Evolutionary conservation across 257 asterid species (phyloP).

Genomic region (Solanum commersonii): DNA sequence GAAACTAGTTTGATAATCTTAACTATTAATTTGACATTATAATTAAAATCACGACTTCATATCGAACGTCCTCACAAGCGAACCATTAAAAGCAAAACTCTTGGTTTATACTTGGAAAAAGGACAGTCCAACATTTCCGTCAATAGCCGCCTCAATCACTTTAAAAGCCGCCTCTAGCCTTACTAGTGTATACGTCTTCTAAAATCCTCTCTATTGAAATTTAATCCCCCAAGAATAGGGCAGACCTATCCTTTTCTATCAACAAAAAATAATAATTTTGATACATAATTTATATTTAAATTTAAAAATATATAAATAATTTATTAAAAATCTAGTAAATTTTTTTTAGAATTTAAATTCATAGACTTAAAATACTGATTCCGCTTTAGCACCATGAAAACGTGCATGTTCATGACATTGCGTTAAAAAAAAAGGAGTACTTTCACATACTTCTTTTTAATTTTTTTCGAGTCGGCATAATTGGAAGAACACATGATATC

Average conservation of each 20-base stretch:
- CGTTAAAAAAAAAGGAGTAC: background rate
- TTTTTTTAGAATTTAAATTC: too few species aligned
- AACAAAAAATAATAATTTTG: background rate
- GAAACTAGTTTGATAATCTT: background rate
- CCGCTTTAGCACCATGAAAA: fast-evolving
- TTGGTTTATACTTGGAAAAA: background rate
- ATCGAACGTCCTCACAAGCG: background rate
- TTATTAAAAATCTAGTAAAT: background rate
- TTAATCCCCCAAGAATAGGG: background rate
- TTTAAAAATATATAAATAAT: background rate
- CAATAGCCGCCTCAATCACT: background rate
- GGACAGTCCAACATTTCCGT: background rate
- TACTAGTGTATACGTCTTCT: background rate
- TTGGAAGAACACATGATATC: background rate
- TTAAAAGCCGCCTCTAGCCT: background rate
- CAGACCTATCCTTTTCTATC: background rate
- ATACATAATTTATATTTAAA: background rate
- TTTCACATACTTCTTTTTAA: background rate
- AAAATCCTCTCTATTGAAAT: background rate
- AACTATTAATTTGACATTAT: too few species aligned
- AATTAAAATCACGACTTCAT: background rate
- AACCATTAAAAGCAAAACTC: background rate
- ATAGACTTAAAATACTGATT: background rate
- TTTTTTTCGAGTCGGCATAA: background rate
- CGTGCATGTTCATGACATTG: background rate